These are phyloP conservation scores for Mytilinidion resinicola DNA, from an alignment of 495 filamentous ascomycete species.

Conservation along the genomic window DNA sequence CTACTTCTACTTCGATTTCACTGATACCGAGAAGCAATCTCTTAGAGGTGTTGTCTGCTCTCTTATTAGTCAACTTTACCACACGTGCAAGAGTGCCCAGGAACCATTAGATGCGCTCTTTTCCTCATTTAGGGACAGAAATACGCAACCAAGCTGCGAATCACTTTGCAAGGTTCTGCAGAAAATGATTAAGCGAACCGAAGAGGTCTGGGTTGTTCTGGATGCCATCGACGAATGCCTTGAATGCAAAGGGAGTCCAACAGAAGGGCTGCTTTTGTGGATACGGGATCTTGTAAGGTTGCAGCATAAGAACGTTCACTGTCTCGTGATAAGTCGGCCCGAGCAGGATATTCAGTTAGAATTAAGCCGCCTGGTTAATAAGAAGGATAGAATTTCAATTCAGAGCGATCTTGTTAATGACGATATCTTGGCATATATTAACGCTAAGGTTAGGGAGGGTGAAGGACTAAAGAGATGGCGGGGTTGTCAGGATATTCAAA, in stretches of 20 bases:
- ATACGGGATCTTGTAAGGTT: slow-evolving; percentile 11
- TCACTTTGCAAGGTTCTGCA: slow-evolving; percentile 7
- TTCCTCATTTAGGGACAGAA: background rate
- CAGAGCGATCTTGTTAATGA: background rate
- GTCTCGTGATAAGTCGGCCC: slow-evolving; percentile 7
- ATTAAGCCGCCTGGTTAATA: no score
- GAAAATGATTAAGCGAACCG: slow-evolving; percentile 13
- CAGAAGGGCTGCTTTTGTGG: slow-evolving; percentile 7
- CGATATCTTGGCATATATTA: slow-evolving; percentile 6
- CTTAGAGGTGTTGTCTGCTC: background rate
- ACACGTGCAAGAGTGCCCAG: background rate
- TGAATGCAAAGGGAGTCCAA: background rate
- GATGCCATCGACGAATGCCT: slow-evolving; percentile 30
- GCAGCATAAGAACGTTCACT: slow-evolving; percentile 20
- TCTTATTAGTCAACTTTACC: slow-evolving; percentile 8
- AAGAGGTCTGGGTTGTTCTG: slow-evolving; percentile 24
- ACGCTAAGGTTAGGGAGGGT: background rate
- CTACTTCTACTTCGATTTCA: slow-evolving; percentile 40
- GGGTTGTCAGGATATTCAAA: background rate
- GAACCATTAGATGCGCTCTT: background rate
- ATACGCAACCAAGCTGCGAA: background rate
- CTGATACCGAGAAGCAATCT: slow-evolving; percentile 1
- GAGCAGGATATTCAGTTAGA: slow-evolving; percentile 30
- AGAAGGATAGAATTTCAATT: no score
- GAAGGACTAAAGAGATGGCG: slow-evolving; percentile 3